These are phyloP conservation scores for Pterocarpus macrocarpus DNA, from an alignment of 306 rosid species.

Conservation along the genomic window DNA sequence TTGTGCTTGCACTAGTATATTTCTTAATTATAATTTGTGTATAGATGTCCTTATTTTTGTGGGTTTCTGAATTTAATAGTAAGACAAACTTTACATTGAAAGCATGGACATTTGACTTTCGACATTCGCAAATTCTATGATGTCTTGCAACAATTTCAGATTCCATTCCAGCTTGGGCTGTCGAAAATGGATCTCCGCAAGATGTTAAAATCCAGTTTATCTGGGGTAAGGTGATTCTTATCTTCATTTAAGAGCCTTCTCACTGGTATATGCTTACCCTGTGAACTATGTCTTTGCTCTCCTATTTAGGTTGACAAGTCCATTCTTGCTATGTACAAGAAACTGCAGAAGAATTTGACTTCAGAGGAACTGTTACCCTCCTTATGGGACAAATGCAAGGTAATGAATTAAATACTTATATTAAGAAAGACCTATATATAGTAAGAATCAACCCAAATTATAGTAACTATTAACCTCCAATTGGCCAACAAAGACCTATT, in stretches of 20 bases:
- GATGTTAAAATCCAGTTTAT: slow-evolving; percentile 86
- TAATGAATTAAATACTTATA: slow-evolving; percentile 39
- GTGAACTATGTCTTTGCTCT: slow-evolving; percentile 41
- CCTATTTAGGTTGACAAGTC: slow-evolving; percentile 83
- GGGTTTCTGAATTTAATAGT: slow-evolving; percentile 1
- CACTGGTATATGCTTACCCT: slow-evolving; percentile 12
- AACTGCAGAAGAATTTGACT: slow-evolving; percentile 93
- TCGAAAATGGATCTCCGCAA: slow-evolving; percentile 93
- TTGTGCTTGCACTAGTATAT: background rate
- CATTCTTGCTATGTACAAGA: slow-evolving; percentile 84
- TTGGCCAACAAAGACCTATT: no score
- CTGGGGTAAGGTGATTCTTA: slow-evolving; percentile 72
- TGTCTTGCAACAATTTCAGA: slow-evolving; percentile 66
- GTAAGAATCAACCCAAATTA: slow-evolving; percentile 27
- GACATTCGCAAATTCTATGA: slow-evolving; percentile 3
- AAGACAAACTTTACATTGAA: slow-evolving; percentile 27
- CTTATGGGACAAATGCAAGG: slow-evolving; percentile 99
- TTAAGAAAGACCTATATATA: slow-evolving; percentile 7
- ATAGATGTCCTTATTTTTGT: background rate
- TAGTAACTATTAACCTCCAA: no score
- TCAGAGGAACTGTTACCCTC: slow-evolving; percentile 95
- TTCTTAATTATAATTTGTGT: background rate
- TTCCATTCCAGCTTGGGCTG: slow-evolving; percentile 97
- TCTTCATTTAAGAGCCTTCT: slow-evolving; percentile 30
- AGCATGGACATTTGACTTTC: slow-evolving; percentile 10